Conservation (phyloP, 2,329 filamentous ascomycete species). For the Fusarium begoniae region DNA sequence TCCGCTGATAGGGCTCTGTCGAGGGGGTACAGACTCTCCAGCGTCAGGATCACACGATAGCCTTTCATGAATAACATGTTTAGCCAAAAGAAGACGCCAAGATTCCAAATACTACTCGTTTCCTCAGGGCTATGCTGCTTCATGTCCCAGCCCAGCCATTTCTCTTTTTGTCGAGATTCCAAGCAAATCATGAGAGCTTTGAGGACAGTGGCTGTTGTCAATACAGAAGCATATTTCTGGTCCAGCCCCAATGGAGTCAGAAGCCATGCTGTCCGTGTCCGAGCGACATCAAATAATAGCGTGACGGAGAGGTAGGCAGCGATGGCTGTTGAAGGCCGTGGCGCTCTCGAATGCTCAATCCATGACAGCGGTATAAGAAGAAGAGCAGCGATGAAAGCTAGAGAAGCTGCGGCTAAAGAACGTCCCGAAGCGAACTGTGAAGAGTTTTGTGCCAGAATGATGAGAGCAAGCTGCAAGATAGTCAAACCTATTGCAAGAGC, state of each 20-base stretch:
- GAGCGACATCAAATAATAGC: neutral
- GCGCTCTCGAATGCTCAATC: neutral
- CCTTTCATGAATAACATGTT: neutral
- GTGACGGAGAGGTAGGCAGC: neutral
- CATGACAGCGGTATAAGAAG: neutral
- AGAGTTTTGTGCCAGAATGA: neutral
- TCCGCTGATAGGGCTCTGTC: neutral
- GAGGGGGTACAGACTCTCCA: neutral
- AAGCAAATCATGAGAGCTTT: neutral
- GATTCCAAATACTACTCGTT: neutral
- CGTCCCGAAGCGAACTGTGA: neutral
- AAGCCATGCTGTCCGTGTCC: neutral
- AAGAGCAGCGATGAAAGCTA: neutral
- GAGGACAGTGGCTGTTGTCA: neutral
- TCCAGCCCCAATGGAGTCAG: neutral
- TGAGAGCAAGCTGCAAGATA: neutral
- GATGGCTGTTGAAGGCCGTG: neutral
- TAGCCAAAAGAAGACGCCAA: neutral
- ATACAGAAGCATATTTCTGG: accelerated
- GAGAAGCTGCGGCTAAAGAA: neutral
- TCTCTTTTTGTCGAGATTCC: neutral
- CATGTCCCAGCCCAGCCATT: neutral
- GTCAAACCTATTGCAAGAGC: neutral
- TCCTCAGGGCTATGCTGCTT: neutral
- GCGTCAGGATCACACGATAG: neutral